These are phyloP conservation scores for Rhizopogon sp. DNA, from an alignment of 768 basidiomycete species.

Conservation along the genomic window DNA sequence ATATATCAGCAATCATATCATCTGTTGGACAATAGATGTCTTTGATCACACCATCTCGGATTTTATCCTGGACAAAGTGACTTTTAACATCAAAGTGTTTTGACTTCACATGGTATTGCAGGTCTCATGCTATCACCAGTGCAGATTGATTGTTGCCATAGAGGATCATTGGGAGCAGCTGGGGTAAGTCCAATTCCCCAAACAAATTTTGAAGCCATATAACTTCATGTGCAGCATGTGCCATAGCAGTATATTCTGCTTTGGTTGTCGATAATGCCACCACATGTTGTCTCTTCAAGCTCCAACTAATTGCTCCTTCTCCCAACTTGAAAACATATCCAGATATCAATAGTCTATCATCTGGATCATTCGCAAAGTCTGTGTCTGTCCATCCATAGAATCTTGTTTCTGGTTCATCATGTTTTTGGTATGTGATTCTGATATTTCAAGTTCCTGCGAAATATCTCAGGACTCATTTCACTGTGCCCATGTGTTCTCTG, in stretches of 20 bases:
- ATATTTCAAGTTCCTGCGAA: background rate
- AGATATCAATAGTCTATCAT: constrained; percentile 16
- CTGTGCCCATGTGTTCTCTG: constrained; percentile 6
- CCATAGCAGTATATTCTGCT: constrained; percentile 5
- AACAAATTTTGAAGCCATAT: constrained; percentile 13
- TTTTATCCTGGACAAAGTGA: constrained; percentile 24
- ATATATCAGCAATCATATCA: constrained; percentile 17
- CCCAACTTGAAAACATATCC: constrained; percentile 21
- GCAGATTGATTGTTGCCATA: constrained; percentile 27
- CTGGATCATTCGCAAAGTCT: constrained; percentile 19
- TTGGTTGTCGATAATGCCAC: constrained; percentile 7
- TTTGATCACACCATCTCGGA: constrained; percentile 6
- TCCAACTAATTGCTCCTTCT: constrained; percentile 25
- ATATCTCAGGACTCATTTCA: constrained; percentile 12
- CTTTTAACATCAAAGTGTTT: constrained; percentile 32
- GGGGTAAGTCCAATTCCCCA: constrained; percentile 8
- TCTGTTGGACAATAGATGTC: constrained; percentile 6
- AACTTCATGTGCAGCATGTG: background rate
- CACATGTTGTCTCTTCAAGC: constrained; percentile 28
- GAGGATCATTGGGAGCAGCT: constrained; percentile 6
- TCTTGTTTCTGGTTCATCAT: background rate
- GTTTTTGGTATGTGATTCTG: background rate
- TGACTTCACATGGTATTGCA: constrained; percentile 22
- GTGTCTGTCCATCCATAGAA: constrained; percentile 20
- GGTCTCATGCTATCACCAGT: constrained; percentile 17